Base-by-base conservation (phyloP, 495 filamentous ascomycete genomes). In the Penicillium coprophilum region DNA sequence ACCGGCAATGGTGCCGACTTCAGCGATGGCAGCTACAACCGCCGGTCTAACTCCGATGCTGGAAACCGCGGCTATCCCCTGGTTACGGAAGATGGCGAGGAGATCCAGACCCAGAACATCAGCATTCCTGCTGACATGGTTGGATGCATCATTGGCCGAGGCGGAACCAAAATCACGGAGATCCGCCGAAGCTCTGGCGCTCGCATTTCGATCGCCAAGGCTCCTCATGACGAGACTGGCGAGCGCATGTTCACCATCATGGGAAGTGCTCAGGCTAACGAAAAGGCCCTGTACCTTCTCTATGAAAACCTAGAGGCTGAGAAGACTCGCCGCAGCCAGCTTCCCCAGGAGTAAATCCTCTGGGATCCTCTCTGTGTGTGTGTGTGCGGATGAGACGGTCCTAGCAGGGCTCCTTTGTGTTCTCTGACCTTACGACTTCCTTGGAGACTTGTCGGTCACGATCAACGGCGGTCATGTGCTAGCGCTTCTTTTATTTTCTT, bases 181-280 rank as follows among this genome's bases (percentile, higher is more conserved):
- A 98, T 98, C 63, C 87, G 94, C 65, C 92, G 95, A 75, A 91
- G 85, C 53, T 98, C 94, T 59, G 93, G 93, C 52, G 94, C 94
- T 52, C 87, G 92, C 60, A 98, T 98, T 76, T 96, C 91, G 55
- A 98, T 98, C 71, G 94, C 94, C 61, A 98, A 98, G 81, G 90
- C 91, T 21, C 91, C 95, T 31, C 94, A 98, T 64, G 94, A 97
- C 62, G 95, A 97, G 53, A 92, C 91, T 45, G 94, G 94, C 50
- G 94, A 98, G 82, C 86, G 94, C 65, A 97, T 98, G 94, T 98
- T 97, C 78, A 97, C 94, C 59, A 97, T 98, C 69, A 96, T 95
- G 82, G 94, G 94, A 56, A 95, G 89, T 54, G 85, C 87, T 23
- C 83, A 83, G 72, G 89, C 89, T 58, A 97, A 97, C 66, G 94